Base-by-base conservation (phyloP, 495 filamentous ascomycete species). In the Aspergillus indologenus region DNA sequence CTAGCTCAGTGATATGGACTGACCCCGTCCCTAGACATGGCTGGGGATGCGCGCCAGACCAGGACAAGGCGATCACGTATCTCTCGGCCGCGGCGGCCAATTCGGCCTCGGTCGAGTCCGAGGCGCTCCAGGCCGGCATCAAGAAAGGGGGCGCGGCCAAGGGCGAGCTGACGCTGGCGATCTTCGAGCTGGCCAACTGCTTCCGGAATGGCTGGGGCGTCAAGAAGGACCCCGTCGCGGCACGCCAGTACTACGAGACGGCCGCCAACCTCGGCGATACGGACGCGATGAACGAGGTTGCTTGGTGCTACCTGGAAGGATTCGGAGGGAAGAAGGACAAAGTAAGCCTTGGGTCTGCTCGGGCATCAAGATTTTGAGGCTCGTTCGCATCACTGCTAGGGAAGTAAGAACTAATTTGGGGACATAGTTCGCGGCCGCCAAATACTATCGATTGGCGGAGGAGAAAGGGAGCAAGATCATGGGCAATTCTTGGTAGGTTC, bases 181-280 rank as follows among this genome's bases (percentile, higher is more conserved):
- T 99, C 56, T 98, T 92, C 70, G 94, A 99, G 63, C 70, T 83
- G 18, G 94, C 89, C 26, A 97, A 98, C 75, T 96, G 89, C 68
- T 98, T 96, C 78, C 88, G 95, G 45, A 86, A 98, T 73, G 94
- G 92, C 23, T 98, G 94, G 95, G 94, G 94, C 51, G 88, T 96
- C 43, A 79, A 83, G 59, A 92, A 90, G 71, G 94, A 99, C 65
- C 84, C 90, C 52, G 82, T 88, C 59, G 94, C 95, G 47, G 95
- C 94, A 29, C 88, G 84, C 71, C 84, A 94, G 79, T 98, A 97
- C 72, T 98, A 97, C 75, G 92, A 98, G 74, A 96, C 91, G 24
- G 94, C 94, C 21, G 94, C 94, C 44, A 97, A 98, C 62, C 73
- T 99, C 56, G 93, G 93, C 47, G 94, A 99, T 73, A 89, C 89